These are phyloP conservation scores for Graphilbum ipis-grandicollis DNA, from an alignment of 2,329 filamentous ascomycete species.

Conservation along the genomic window DNA sequence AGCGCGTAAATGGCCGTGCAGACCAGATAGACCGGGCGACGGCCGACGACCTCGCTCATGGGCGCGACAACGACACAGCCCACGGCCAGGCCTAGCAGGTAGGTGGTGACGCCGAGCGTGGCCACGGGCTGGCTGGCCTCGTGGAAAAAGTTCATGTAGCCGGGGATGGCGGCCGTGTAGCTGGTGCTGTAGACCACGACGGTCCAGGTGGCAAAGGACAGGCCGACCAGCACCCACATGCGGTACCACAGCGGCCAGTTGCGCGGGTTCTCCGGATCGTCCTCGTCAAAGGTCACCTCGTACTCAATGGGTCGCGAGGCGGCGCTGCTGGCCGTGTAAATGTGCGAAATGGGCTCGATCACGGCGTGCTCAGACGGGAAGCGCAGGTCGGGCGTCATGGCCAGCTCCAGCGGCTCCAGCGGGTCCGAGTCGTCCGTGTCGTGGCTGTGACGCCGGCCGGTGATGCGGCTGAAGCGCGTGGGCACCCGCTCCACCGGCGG, in stretches of 20 bases:
- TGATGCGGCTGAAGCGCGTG: not conserved
- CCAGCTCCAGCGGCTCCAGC: slow-evolving; percentile 8
- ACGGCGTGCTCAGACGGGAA: slow-evolving; percentile 6
- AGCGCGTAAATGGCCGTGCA: slow-evolving; percentile 45
- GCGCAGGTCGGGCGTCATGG: slow-evolving; percentile 8
- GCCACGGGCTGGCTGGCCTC: slow-evolving; percentile 33
- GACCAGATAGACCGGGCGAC: slow-evolving; percentile 46
- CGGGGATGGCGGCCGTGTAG: slow-evolving; percentile 52
- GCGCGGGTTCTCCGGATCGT: slow-evolving; percentile 43
- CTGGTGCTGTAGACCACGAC: slow-evolving; percentile 54
- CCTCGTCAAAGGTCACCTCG: slow-evolving; percentile 49
- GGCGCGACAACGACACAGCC: slow-evolving; percentile 60
- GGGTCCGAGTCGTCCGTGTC: slow-evolving; percentile 8
- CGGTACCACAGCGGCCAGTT: slow-evolving; percentile 44
- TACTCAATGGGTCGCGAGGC: slow-evolving; percentile 33
- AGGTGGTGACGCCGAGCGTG: slow-evolving; percentile 58
- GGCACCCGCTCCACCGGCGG: not conserved
- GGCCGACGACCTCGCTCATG: slow-evolving; percentile 48
- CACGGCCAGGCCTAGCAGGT: slow-evolving; percentile 51
- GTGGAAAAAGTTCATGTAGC: slow-evolving; percentile 48
- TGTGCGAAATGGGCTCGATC: slow-evolving; percentile 20
- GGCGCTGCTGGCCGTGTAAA: slow-evolving; percentile 20
- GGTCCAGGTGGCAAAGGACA: slow-evolving; percentile 25
- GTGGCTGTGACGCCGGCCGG: slow-evolving; percentile 1
- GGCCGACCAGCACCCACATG: slow-evolving; percentile 19